Conservation (phyloP, 2,329 filamentous ascomycete genomes). For the Trichoderma asperellum region DNA sequence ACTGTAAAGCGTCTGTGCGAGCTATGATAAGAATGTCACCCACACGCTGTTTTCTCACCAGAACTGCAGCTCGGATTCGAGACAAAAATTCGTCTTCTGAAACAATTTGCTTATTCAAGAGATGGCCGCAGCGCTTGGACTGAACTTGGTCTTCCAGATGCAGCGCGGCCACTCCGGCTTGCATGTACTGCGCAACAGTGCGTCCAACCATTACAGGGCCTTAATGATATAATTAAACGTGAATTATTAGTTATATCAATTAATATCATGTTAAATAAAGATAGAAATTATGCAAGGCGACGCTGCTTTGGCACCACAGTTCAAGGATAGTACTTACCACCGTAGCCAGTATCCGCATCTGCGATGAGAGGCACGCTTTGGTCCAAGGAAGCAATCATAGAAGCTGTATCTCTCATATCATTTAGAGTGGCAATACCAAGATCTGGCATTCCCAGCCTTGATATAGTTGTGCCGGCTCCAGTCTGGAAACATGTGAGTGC, state of each 20-base stretch:
- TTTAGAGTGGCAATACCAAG: slow-evolving; percentile 64
- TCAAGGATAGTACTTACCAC: slow-evolving; percentile 38
- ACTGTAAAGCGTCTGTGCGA: slow-evolving; percentile 63
- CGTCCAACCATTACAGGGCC: slow-evolving; percentile 55
- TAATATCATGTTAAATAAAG: background rate
- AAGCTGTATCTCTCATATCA: slow-evolving; percentile 67
- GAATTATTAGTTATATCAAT: background rate
- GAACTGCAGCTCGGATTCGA: slow-evolving; percentile 60
- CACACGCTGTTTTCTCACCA: slow-evolving; percentile 44
- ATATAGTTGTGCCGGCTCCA: slow-evolving; percentile 64
- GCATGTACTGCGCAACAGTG: slow-evolving; percentile 57
- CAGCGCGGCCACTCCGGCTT: slow-evolving; percentile 60
- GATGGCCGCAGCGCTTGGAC: slow-evolving; percentile 68
- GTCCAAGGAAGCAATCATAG: slow-evolving; percentile 65
- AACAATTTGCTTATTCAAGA: slow-evolving; percentile 65
- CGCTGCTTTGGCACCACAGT: background rate
- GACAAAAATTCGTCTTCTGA: slow-evolving; percentile 52
- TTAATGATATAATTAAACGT: background rate
- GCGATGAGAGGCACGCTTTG: slow-evolving; percentile 62
- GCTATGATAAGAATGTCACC: slow-evolving; percentile 66
- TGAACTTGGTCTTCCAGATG: slow-evolving; percentile 68
- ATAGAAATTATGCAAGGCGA: background rate
- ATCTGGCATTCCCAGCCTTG: slow-evolving; percentile 64
- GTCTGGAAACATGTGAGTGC: slow-evolving; percentile 47
- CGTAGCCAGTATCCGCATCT: slow-evolving; percentile 64